Percentiles rank a stretch among this genome's conserved stretches.
phyloP scores from a whole-genome alignment of 352 stramenopile genomes.

The Bremia lactucae region DNA sequence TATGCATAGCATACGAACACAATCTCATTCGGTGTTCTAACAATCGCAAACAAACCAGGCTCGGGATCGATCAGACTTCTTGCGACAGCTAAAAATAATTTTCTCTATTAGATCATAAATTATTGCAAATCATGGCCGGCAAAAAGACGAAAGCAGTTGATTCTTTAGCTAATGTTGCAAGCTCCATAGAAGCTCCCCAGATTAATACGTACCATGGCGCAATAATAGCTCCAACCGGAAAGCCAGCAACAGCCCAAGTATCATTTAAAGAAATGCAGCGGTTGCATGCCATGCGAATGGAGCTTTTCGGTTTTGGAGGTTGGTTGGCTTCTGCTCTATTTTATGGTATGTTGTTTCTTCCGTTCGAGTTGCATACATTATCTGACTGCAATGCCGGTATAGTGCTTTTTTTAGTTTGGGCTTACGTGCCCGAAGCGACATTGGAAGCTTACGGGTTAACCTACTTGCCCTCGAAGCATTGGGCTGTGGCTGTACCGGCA shows the following conservation, averaged over 20 bases:
- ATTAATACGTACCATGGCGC: neutral
- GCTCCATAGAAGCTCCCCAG: neutral
- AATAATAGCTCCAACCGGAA: neutral
- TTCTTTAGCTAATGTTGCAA: neutral
- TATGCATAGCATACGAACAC: no score
- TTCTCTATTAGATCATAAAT: no score
- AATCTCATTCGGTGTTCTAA: no score
- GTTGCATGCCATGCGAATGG: slow-evolving; percentile 70
- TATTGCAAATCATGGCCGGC: no score
- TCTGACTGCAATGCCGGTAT: neutral
- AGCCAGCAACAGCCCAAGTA: slow-evolving; percentile 16
- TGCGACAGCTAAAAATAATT: no score
- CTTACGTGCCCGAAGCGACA: slow-evolving; percentile 74
- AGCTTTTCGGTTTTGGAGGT: slow-evolving; percentile 80
- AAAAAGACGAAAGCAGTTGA: slow-evolving; percentile 6
- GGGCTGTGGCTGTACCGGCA: slow-evolving; percentile 76
- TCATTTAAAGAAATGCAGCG: slow-evolving; percentile 79
- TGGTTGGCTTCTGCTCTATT: slow-evolving; percentile 73
- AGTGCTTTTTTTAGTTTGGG: slow-evolving; percentile 84
- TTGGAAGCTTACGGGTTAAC: slow-evolving; percentile 73
- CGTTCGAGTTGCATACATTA: no score
- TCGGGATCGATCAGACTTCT: no score
- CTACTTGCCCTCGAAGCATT: slow-evolving; percentile 86
- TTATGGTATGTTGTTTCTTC: slow-evolving; percentile 54
- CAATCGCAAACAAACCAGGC: no score